These are phyloP conservation scores for Geotrichum reessii DNA, from an alignment of 1,139 yeast species.

Conservation along the genomic window DNA sequence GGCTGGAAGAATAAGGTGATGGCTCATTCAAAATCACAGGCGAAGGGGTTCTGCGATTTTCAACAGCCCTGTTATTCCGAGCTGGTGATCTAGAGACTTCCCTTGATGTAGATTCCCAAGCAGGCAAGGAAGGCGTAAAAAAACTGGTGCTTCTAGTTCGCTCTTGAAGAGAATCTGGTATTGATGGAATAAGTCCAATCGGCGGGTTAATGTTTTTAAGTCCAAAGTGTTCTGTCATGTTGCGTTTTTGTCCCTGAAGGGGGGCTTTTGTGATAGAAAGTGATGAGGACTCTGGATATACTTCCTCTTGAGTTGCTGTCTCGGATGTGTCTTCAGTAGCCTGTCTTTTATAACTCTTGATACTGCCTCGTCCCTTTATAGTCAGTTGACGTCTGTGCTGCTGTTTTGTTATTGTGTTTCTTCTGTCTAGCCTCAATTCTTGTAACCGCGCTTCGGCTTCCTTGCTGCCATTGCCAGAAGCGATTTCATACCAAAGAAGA, in stretches of 20 bases:
- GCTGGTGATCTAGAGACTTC: neutral
- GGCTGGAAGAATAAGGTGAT: neutral
- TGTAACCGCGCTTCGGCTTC: constrained; percentile 34
- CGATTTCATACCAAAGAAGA: constrained; percentile 29
- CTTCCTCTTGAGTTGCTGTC: neutral
- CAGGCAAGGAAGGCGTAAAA: neutral
- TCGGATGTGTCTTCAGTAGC: neutral
- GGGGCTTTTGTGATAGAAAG: neutral
- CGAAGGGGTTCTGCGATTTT: neutral
- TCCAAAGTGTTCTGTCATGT: neutral
- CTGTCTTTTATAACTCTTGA: constrained; percentile 19
- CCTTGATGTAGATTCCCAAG: neutral
- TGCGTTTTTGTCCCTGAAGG: neutral
- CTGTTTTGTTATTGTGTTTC: constrained; percentile 23
- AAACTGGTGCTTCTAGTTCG: neutral
- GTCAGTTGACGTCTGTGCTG: constrained; percentile 29
- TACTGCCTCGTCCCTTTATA: constrained; percentile 25
- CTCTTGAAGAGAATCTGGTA: neutral
- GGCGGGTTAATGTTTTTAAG: neutral
- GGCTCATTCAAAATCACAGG: neutral
- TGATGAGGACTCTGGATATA: neutral
- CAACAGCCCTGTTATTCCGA: neutral
- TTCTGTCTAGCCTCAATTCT: constrained; percentile 19
- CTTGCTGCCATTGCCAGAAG: constrained; percentile 30
- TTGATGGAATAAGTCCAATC: neutral